Conservation (phyloP, 371 early-diverging fungal genomes). For the Entomophthora muscae region DNA sequence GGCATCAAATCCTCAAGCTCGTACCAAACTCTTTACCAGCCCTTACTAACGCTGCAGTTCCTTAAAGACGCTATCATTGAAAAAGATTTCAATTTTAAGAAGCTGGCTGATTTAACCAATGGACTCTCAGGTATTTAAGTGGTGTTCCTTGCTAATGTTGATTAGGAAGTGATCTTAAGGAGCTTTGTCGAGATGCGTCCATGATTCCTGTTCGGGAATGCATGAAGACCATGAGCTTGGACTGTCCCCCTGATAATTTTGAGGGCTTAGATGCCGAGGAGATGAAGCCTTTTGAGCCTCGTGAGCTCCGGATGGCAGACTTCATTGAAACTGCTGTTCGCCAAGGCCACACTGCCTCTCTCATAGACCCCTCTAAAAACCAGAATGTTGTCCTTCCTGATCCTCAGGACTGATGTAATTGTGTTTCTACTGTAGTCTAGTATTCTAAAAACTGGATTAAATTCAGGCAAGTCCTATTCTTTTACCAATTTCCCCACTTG, state of each 20-base stretch:
- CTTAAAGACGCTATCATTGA: conserved; percentile 47
- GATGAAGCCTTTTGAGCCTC: background rate
- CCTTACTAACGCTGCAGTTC: conserved; percentile 24
- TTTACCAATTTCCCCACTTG: too few relatives aligned
- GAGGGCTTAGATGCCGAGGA: background rate
- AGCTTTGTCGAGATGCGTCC: conserved; percentile 86
- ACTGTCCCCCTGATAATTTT: background rate
- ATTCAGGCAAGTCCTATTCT: too few relatives aligned
- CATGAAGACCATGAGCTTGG: conserved; percentile 23
- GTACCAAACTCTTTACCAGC: conserved; percentile 18
- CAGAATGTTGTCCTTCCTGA: too few relatives aligned
- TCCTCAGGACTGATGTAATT: too few relatives aligned
- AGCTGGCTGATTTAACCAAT: conserved; percentile 57
- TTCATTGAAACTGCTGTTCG: background rate
- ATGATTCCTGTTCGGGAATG: conserved; percentile 90
- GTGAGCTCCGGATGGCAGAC: background rate
- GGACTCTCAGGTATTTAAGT: conserved; percentile 53
- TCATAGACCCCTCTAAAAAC: too few relatives aligned
- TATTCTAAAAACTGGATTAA: too few relatives aligned
- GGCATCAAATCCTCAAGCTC: conserved; percentile 72
- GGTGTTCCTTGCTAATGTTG: background rate
- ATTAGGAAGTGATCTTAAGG: conserved; percentile 79
- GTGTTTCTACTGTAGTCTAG: too few relatives aligned
- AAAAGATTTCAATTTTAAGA: conserved; percentile 44
- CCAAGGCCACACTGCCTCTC: conserved; percentile 1